Conservation (phyloP, 2,329 filamentous ascomycete species). For the Cladophialophora immunda region DNA sequence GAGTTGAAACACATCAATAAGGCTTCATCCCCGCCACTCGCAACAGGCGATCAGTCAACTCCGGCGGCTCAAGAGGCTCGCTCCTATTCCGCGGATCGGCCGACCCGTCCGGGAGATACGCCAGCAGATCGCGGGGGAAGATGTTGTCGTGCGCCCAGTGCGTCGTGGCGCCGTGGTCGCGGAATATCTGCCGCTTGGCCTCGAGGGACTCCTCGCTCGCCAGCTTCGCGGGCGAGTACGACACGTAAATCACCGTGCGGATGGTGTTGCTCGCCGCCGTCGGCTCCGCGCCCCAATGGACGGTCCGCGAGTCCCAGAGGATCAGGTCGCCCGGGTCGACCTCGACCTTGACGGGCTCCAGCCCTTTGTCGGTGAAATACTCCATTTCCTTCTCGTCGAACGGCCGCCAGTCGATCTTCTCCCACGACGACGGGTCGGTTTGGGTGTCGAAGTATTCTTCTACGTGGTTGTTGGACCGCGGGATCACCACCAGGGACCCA, state of each 20-base stretch:
- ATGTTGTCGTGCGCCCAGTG: conserved; percentile 55
- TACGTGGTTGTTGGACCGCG: conserved; percentile 52
- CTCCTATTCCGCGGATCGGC: conserved; percentile 49
- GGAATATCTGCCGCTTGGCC: conserved; percentile 48
- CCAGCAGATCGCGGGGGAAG: conserved; percentile 10
- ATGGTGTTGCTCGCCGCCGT: conserved; percentile 47
- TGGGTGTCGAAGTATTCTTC: conserved; percentile 56
- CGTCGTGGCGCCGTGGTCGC: conserved; percentile 48
- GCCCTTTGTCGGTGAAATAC: conserved; percentile 51
- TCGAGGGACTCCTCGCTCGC: conserved; percentile 47
- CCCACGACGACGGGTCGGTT: conserved; percentile 45
- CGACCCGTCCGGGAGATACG: conserved; percentile 44
- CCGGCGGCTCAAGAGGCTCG: too few species aligned
- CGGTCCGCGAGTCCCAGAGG: conserved; percentile 58
- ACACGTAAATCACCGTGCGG: conserved; percentile 49
- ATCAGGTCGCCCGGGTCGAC: conserved; percentile 55
- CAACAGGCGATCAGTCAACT: too few species aligned
- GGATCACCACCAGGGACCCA: conserved; percentile 57
- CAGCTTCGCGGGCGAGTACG: conserved; percentile 49
- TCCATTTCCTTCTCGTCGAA: conserved; percentile 55
- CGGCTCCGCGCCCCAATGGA: conserved; percentile 54
- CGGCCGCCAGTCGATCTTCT: conserved; percentile 52
- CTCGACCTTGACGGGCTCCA: conserved; percentile 51
- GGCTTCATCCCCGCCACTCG: too few species aligned
- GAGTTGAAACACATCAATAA: too few species aligned